Evolutionary conservation across 2,329 filamentous ascomycete species (phyloP).

Genomic region (Alternaria solani): DNA sequence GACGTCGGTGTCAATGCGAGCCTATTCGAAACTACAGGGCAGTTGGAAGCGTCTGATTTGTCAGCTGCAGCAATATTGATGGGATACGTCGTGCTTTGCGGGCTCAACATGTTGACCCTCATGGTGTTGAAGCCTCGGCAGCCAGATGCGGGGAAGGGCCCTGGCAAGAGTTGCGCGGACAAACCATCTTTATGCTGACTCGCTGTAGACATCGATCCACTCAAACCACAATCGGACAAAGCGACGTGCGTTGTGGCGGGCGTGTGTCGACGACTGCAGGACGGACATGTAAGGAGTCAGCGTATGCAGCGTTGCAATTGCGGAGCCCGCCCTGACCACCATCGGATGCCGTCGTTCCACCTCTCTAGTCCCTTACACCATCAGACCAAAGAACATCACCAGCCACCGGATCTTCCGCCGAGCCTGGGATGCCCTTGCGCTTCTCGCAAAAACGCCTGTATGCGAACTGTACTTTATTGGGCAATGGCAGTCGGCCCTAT

Average conservation of each 20-base stretch:
- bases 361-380: not conserved
- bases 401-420: not conserved
- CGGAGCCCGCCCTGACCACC: not conserved
- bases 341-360: not conserved
- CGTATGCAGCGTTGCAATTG: not conserved
- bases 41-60: not conserved
- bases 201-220: not conserved
- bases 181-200: not conserved
- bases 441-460: not conserved
- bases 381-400: not conserved
- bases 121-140: conserved; percentile 28
- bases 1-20: not conserved
- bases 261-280: not conserved
- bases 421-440: not conserved
- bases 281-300: not conserved
- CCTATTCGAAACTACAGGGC: fast-evolving
- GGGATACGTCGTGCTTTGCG: not conserved
- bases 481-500: not conserved
- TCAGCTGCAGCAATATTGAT: not conserved
- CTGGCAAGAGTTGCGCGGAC: not conserved
- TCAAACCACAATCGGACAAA: not conserved
- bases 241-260: not conserved
- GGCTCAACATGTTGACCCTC: not conserved
- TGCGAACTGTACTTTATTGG: not conserved
- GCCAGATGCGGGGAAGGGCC: conserved; percentile 25